Evolutionary conservation across 768 basidiomycete genomes (phyloP).

Genomic region (Lyophyllum semitale): DNA sequence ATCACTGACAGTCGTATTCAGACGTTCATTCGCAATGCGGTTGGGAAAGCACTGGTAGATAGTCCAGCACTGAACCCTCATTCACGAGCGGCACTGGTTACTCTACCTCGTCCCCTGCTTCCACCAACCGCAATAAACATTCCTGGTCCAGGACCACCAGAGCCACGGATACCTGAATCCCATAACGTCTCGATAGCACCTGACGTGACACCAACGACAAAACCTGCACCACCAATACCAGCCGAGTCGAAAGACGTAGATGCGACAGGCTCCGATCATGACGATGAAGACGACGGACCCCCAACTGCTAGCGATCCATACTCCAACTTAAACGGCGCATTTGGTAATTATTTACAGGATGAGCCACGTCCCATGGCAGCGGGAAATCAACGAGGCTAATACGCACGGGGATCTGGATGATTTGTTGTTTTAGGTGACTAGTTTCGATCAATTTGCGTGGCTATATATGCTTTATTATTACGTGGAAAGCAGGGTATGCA

Average conservation of each 20-base stretch:
- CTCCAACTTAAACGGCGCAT: constrained; percentile 77
- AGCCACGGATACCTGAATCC: constrained; percentile 34
- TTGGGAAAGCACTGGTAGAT: constrained; percentile 80
- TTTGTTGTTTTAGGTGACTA: constrained; percentile 52
- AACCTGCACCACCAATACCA: constrained; percentile 35
- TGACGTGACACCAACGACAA: constrained; percentile 27
- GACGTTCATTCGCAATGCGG: constrained; percentile 93
- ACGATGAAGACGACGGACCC: constrained; percentile 43
- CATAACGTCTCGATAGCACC: constrained; percentile 24
- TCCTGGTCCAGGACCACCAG: constrained; percentile 64
- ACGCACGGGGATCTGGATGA: constrained; percentile 61
- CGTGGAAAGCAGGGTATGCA: constrained; percentile 25
- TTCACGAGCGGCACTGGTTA: constrained; percentile 72
- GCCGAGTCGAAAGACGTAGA: constrained; percentile 26
- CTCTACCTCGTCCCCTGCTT: constrained; percentile 54
- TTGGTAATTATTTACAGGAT: constrained; percentile 73
- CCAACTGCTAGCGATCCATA: constrained; percentile 66
- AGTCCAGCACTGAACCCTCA: constrained; percentile 87
- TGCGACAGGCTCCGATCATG: constrained; percentile 25
- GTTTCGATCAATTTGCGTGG: constrained; percentile 10
- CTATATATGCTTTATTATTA: constrained; percentile 13
- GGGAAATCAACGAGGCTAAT: constrained; percentile 33
- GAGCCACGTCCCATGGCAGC: constrained; percentile 64
- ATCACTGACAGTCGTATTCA: constrained; percentile 27
- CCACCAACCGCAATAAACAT: constrained; percentile 50